Evolutionary conservation across 768 basidiomycete species (phyloP), one percentile per base, ranked within the genome.

Genomic region (Boletus subparvulus): DNA sequence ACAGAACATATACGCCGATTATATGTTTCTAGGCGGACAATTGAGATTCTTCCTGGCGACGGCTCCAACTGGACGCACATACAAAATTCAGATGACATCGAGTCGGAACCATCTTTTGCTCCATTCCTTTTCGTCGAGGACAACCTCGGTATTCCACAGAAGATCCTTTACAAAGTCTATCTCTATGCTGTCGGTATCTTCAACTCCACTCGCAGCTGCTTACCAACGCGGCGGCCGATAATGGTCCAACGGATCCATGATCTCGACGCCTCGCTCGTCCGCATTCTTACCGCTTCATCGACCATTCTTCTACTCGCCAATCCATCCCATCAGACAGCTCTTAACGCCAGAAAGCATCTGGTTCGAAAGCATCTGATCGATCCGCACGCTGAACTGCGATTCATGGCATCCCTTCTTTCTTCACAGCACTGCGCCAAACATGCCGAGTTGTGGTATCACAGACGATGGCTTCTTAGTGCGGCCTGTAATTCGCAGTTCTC

Each of bases 361-460:
- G 72, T 87, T 19, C 59, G 64, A n/a, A 55, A 60, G 3, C 73
- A 72, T 2, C 12, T 62, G 6, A 65, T 83, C 17, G 67, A 77
- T 35, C 65, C 76, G 10, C 55, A 66, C n/a, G 57, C 68, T 35
- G 88, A 90, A 59, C 73, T 90, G 28, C 57, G 54, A 24, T 78
- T 77, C 35, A 75, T 74, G 33, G 69, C 74, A 24, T 75, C 83
- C 26, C 69, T 86, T 41, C 74, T 80, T 32, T 79, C 82, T 24
- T 78, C 78, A 42, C 77, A 73, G 6, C 79, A 84, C 26, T 81
- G 77, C 62, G 78, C 82, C 24, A 90, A 88, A 70, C 80, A 87
- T 62, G 83, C 84, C 2, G 78, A 84, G 28, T 63, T 88, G 28
- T 90, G 88, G 88, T 76, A 83, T 59, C 84, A 90, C 65, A 80